These are phyloP conservation scores for Chlorokybus atmophyticus DNA, from an alignment of 139 green algal genomes.

Conservation along the genomic window DNA sequence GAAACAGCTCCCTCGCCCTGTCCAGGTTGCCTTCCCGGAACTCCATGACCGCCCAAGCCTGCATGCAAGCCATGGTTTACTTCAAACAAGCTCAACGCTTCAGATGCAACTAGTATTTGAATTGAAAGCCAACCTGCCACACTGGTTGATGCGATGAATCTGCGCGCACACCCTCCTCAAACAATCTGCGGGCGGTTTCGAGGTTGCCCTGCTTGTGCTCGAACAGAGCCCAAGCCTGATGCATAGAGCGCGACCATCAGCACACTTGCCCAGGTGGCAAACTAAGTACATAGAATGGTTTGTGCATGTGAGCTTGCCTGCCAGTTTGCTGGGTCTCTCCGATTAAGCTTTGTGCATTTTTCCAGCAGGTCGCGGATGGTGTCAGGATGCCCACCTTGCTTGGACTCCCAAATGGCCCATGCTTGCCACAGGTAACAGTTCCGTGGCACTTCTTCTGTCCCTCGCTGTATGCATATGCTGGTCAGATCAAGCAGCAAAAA, in stretches of 20 bases:
- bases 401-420: constrained; percentile 74
- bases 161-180: constrained; percentile 34
- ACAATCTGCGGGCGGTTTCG: constrained; percentile 63
- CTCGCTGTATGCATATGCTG: no score
- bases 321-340: no score
- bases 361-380: no score
- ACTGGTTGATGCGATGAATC: constrained; percentile 24
- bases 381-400: constrained; percentile 41
- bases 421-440: constrained; percentile 80
- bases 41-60: constrained; percentile 61
- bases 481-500: no score
- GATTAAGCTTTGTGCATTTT: no score
- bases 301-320: no score
- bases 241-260: no score
- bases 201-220: constrained; percentile 55
- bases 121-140: constrained; percentile 17
- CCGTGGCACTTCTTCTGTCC: no score
- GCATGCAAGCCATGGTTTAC: neutral
- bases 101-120: neutral
- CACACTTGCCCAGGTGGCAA: no score
- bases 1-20: constrained; percentile 76
- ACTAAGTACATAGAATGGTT: no score
- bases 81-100: neutral
- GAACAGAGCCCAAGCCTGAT: constrained; percentile 75
- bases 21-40: constrained; percentile 45